Percentiles rank a stretch among this genome's conserved stretches.
These are phyloP conservation scores for Fusarium floridanum DNA, from an alignment of 2,329 filamentous ascomycete species.

Conservation along the genomic window DNA sequence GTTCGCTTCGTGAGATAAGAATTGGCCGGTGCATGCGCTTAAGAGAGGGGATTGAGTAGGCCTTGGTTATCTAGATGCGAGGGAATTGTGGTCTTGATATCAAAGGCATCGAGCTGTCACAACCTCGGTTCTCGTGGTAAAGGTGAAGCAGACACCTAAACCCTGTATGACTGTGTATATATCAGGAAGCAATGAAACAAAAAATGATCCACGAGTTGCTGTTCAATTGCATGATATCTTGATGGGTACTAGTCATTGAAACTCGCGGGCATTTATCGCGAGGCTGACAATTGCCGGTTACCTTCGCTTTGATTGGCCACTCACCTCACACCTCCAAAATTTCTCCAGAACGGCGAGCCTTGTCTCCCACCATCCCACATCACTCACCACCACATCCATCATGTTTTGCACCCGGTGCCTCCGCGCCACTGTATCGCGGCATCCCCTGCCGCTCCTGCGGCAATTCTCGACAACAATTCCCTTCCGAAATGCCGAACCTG, in stretches of 20 bases:
- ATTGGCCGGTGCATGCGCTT: constrained; percentile 3
- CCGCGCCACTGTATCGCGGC: constrained; percentile 54
- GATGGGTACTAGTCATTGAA: neutral
- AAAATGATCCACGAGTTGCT: constrained; percentile 30
- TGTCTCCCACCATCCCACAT: constrained; percentile 43
- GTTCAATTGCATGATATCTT: neutral
- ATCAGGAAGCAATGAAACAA: constrained; percentile 47
- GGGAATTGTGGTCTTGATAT: constrained; percentile 39
- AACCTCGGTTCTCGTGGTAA: constrained; percentile 32
- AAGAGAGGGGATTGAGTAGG: constrained; percentile 15
- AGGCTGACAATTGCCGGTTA: constrained; percentile 47
- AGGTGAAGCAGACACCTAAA: constrained; percentile 38
- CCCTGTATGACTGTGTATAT: constrained; percentile 53
- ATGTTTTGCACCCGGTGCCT: constrained; percentile 65
- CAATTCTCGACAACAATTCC: constrained; percentile 57
- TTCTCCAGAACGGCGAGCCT: constrained; percentile 46
- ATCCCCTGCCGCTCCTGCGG: constrained; percentile 49
- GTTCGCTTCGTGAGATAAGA: constrained; percentile 47
- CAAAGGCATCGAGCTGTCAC: constrained; percentile 31
- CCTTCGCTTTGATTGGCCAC: constrained; percentile 44
- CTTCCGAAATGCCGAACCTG: constrained; percentile 53
- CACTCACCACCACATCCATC: constrained; percentile 41
- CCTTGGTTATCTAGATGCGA: constrained; percentile 38
- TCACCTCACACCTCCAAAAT: constrained; percentile 46
- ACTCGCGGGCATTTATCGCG: constrained; percentile 25